These are phyloP conservation scores for Penicillium brasilianum DNA, from an alignment of 2,329 filamentous ascomycete species.

Conservation along the genomic window DNA sequence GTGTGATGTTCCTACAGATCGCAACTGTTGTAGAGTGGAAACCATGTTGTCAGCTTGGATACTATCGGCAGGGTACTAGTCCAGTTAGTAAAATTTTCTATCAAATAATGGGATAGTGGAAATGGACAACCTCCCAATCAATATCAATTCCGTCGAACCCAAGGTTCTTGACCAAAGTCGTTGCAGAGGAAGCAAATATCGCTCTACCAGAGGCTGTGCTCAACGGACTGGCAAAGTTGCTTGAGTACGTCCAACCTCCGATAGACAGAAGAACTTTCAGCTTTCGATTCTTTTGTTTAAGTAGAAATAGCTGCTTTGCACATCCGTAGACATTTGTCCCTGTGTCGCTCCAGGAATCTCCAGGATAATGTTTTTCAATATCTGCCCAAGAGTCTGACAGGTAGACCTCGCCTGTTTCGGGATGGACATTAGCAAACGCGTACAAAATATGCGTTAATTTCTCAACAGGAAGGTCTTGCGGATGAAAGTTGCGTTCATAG, in stretches of 20 bases:
- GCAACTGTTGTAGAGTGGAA: constrained; percentile 37
- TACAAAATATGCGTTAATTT: constrained; percentile 92
- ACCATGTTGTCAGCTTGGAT: constrained; percentile 42
- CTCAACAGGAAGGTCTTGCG: constrained; percentile 78
- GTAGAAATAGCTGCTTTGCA: constrained; percentile 73
- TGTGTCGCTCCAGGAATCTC: constrained; percentile 68
- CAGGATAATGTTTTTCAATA: constrained; percentile 68
- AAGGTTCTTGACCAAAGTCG: constrained; percentile 75
- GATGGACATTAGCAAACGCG: constrained; percentile 82
- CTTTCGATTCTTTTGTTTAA: constrained; percentile 75
- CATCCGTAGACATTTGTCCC: constrained; percentile 77
- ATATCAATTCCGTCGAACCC: constrained; percentile 65
- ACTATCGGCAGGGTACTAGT: constrained; percentile 38
- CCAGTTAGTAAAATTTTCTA: not conserved
- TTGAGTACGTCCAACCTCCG: constrained; percentile 77
- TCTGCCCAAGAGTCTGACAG: constrained; percentile 73
- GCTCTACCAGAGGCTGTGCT: constrained; percentile 66
- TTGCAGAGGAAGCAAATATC: constrained; percentile 71
- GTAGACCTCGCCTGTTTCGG: constrained; percentile 76
- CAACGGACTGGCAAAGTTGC: constrained; percentile 75
- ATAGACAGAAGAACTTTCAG: constrained; percentile 81
- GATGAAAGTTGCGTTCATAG: constrained; percentile 80
- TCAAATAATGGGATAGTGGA: not conserved
- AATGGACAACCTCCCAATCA: constrained; percentile 45
- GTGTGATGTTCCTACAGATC: constrained; percentile 27